Percentiles rank a stretch among this genome's conserved stretches.
Evolutionary conservation across 2,329 filamentous ascomycete species (phyloP).

Genomic region (Uncinocarpus reesii): DNA sequence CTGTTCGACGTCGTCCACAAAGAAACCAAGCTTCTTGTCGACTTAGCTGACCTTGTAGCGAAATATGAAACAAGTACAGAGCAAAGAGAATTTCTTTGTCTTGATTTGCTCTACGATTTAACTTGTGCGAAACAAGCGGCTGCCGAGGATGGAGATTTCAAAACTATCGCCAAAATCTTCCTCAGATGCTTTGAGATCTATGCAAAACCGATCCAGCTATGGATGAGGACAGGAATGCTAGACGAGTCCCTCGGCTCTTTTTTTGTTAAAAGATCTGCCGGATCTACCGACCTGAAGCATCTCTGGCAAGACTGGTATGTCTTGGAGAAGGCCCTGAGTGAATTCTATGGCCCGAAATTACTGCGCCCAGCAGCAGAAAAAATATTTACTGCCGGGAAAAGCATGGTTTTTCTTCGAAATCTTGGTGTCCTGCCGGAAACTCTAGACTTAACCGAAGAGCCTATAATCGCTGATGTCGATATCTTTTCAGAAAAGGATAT

Average conservation of each 20-base stretch:
- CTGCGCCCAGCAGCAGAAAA: constrained; percentile 57
- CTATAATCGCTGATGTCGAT: constrained; percentile 25
- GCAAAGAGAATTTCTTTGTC: constrained; percentile 55
- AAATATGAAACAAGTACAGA: constrained; percentile 37
- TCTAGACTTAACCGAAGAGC: constrained; percentile 28
- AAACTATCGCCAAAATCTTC: constrained; percentile 58
- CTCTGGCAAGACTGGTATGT: constrained; percentile 69
- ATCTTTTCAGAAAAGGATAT: constrained; percentile 32
- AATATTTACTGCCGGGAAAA: constrained; percentile 83
- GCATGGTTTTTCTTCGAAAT: constrained; percentile 68
- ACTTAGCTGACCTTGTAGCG: constrained; percentile 53
- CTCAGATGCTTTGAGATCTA: constrained; percentile 75
- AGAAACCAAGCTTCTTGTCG: constrained; percentile 46
- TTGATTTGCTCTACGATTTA: constrained; percentile 67
- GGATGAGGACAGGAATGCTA: constrained; percentile 74
- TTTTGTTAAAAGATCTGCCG: constrained; percentile 56
- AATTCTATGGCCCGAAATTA: constrained; percentile 62
- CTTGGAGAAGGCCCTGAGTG: constrained; percentile 49
- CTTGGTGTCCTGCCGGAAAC: constrained; percentile 42
- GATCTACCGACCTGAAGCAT: constrained; percentile 45
- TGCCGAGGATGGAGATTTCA: constrained; percentile 52
- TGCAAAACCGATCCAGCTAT: constrained; percentile 63
- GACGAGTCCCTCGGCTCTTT: constrained; percentile 57
- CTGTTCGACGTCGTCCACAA: constrained; percentile 49
- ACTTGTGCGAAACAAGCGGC: constrained; percentile 59